Evolutionary conservation across 805 yeast species (phyloP), one percentile per base, ranked within the genome.

Genomic region (Candida caryicola): DNA sequence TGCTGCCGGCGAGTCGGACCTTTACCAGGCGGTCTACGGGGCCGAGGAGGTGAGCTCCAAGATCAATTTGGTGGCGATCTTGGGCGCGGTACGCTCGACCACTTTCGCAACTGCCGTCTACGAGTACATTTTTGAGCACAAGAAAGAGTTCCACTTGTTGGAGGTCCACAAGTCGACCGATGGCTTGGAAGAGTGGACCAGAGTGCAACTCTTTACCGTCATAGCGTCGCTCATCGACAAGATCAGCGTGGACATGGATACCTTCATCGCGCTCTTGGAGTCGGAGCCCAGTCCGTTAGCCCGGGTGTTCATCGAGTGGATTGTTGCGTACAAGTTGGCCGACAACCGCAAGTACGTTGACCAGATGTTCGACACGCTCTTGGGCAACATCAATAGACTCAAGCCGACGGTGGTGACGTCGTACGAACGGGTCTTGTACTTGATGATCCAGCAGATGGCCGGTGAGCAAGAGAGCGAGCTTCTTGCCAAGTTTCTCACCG

Each of bases 271-370:
- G 1, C 37, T 63, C 21, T 48, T 67, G 5, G 69, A 54, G 10
- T 59, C 64, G 2, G 98, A 91, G 45, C 77, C 86, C 10, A 83
- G 93, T 45, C 96, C 96, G 0, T 63, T 80, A 32, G 85, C 79
- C 4, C 73, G 97, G 40, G 62, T 74, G 2, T 86, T 83, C 50
- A 60, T 85, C 38, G 97, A 90, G 52, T 90, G 96, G 96, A 65
- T 82, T 10, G 59, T 82, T 28, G 74, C 86, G 0, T 59, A 65
- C 12, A 62, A 69, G 15, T 54, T 78, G 33, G 43, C 64, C 10
- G 50, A 51, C n/a, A 52, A 49, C 21, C 47, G 41, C 10, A 50
- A 45, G 8, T 34, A 47, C 13, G 37, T 52, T n/a, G 35, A 44
- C 16, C 14, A 32, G 12, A 29, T 46, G 33, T 44, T 71, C 41